A percentile compares a stretch with the other conserved stretches of the same genome.
Evolutionary conservation across 257 asterid genomes (phyloP).

Genomic region (Pogostemon cablin): DNA sequence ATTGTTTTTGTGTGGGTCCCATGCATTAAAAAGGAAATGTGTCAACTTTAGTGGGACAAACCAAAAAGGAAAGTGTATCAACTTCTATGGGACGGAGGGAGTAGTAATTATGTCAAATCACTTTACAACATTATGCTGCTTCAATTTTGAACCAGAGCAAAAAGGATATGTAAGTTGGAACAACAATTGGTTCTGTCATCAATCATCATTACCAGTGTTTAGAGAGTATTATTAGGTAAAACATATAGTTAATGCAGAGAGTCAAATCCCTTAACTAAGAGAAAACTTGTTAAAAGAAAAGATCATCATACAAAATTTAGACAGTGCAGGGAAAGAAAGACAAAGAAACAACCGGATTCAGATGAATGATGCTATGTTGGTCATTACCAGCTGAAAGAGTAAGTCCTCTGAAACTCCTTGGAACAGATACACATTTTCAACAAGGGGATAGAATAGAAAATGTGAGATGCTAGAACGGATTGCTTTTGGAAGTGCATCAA

Average conservation of each 20-base stretch:
- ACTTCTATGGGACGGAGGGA: no score
- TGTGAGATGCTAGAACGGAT: conserved; percentile 75
- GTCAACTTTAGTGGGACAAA: no score
- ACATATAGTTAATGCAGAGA: conserved; percentile 1
- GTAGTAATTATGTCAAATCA: no score
- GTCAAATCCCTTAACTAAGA: neutral
- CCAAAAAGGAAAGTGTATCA: no score
- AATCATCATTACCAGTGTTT: neutral
- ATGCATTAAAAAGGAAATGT: no score
- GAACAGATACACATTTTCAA: conserved; percentile 73
- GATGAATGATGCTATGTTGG: conserved; percentile 1
- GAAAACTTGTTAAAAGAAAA: neutral
- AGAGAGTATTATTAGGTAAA: neutral
- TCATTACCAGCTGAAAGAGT: conserved; percentile 81
- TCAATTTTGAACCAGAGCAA: neutral
- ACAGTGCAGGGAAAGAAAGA: neutral
- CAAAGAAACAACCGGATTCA: neutral
- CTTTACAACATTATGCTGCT: neutral
- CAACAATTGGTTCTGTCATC: neutral
- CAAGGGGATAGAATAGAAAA: conserved; percentile 65
- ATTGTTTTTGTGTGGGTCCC: no score
- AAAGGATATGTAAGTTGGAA: neutral
- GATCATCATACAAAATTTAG: neutral
- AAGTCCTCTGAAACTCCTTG: conserved; percentile 77
- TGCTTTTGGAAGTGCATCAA: conserved; percentile 80